Conservation (phyloP, 2,329 filamentous ascomycete species). For the Westerdykella ornata region DNA sequence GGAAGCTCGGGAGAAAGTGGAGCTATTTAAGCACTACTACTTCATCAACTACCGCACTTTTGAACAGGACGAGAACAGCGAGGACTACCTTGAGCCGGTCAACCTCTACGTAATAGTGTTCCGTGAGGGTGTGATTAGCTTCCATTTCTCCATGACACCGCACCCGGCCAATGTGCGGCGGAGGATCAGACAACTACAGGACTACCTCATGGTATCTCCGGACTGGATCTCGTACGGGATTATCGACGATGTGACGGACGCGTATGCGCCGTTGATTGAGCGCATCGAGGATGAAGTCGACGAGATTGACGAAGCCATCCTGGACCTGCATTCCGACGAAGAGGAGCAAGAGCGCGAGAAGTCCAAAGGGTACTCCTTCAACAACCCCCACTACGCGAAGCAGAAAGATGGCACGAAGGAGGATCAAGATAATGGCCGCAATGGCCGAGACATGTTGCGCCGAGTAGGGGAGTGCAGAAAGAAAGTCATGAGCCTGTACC, state of each 20-base stretch:
- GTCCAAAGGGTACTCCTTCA: conserved; percentile 19
- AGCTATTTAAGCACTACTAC: conserved; percentile 95
- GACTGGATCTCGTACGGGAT: conserved; percentile 99
- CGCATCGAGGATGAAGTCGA: conserved; percentile 94
- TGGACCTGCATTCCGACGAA: conserved; percentile 64
- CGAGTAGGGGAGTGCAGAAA: conserved; percentile 91
- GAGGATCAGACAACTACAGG: conserved; percentile 84
- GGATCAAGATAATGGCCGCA: conserved; percentile 45
- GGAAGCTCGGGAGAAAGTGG: conserved; percentile 95
- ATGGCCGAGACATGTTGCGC: conserved; percentile 75
- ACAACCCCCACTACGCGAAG: conserved; percentile 33
- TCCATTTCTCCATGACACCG: conserved; percentile 94
- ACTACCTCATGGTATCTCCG: conserved; percentile 85
- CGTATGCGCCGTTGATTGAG: conserved; percentile 86
- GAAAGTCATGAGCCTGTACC: conserved; percentile 93
- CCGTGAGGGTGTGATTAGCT: conserved; percentile 87
- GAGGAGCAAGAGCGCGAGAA: conserved; percentile 41
- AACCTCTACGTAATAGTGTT: conserved; percentile 98
- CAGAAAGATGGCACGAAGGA: conserved; percentile 39
- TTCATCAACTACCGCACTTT: conserved; percentile 98
- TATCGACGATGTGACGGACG: conserved; percentile 97
- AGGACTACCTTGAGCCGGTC: conserved; percentile 87
- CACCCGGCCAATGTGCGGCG: conserved; percentile 94
- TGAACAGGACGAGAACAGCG: conserved; percentile 84
- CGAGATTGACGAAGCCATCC: conserved; percentile 87